phyloP scores from a whole-genome alignment of 805 yeast species.

The Grigorovia yakushimaensis region DNA sequence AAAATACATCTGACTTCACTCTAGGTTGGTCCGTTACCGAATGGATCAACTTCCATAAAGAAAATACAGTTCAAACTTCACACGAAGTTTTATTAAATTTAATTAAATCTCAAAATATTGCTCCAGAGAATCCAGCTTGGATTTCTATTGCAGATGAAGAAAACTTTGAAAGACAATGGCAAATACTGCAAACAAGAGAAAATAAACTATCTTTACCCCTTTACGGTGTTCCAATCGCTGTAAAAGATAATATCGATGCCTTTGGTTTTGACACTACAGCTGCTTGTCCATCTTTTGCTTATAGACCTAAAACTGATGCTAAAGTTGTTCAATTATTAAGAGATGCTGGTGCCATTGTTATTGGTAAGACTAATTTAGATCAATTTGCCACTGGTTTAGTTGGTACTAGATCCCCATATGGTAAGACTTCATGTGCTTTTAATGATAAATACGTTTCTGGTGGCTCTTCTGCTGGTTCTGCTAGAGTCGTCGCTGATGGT shows the following conservation, averaged over 20 bases:
- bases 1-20: conserved; percentile 8
- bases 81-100: conserved; percentile 38
- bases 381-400: conserved; percentile 97
- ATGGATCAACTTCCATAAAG: conserved; percentile 64
- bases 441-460: conserved; percentile 75
- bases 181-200: conserved; percentile 52
- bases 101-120: conserved; percentile 36
- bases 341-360: conserved; percentile 82
- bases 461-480: conserved; percentile 96
- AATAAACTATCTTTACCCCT: conserved; percentile 50
- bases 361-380: conserved; percentile 92
- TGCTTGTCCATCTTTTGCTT: conserved; percentile 82
- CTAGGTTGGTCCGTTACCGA: conserved; percentile 75
- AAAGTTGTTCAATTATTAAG: conserved; percentile 64
- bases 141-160: conserved; percentile 61
- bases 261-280: conserved; percentile 80
- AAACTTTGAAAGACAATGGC: conserved; percentile 70
- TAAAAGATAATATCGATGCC: conserved; percentile 91
- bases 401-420: conserved; percentile 92
- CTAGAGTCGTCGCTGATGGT: conserved; percentile 82
- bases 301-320: conserved; percentile 62
- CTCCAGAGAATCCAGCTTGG: conserved; percentile 79
- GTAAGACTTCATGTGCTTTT: conserved; percentile 76
- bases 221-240: conserved; percentile 91
- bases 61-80: conserved; percentile 53